These are phyloP conservation scores for Melastoma candidum DNA, from an alignment of 441 rosid genomes.

Conservation along the genomic window DNA sequence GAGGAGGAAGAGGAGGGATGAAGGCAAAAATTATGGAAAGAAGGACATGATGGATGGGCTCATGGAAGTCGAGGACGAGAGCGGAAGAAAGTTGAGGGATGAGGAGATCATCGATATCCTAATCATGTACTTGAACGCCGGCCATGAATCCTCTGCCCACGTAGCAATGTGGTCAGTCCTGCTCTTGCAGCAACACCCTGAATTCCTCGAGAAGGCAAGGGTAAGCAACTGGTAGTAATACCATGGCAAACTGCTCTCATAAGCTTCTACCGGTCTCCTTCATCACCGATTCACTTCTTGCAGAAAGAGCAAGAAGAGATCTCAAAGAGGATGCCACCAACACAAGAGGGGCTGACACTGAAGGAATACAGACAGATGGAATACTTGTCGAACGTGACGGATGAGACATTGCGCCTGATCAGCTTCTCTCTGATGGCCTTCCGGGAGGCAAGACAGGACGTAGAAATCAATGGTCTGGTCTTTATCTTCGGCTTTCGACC, in stretches of 20 bases:
- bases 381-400: conserved; percentile 15
- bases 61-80: conserved; percentile 20
- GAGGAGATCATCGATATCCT: conserved; percentile 16
- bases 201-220: conserved; percentile 17
- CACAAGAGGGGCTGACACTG: conserved; percentile 13
- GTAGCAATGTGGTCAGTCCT: conserved; percentile 21
- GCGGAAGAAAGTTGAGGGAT: conserved; percentile 11
- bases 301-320: conserved; percentile 22
- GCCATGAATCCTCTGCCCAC: conserved; percentile 23
- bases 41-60: conserved; percentile 19
- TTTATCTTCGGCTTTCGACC: too few species aligned
- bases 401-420: too few species aligned
- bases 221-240: neutral
- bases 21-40: neutral
- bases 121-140: conserved; percentile 19
- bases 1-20: conserved; percentile 6
- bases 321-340: conserved; percentile 11
- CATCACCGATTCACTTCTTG: neutral
- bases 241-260: neutral
- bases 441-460: too few species aligned
- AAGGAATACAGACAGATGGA: conserved; percentile 19
- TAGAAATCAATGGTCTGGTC: too few species aligned
- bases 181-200: conserved; percentile 13
- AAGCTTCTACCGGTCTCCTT: neutral
- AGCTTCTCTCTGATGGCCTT: too few species aligned